A percentile compares a stretch with the other conserved stretches of the same genome.
phyloP scores from a whole-genome alignment of 768 basidiomycete species.

The Lyophyllum decastes region DNA sequence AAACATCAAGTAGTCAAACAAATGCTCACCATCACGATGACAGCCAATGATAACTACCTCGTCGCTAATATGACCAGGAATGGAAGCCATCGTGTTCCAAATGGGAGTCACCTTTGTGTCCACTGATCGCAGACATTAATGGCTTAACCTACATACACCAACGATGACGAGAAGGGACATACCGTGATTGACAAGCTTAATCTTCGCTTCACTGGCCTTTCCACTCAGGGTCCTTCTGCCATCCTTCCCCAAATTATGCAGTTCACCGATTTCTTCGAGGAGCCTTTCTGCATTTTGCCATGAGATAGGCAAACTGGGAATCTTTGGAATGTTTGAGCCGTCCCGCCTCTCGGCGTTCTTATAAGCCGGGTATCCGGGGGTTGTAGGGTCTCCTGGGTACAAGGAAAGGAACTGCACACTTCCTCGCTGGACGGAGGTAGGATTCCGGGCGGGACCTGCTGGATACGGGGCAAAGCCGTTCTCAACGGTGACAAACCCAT shows the following conservation, averaged over 20 bases:
- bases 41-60: constrained; percentile 88
- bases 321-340: constrained; percentile 63
- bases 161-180: constrained; percentile 1
- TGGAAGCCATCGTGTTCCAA: constrained; percentile 85
- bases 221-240: constrained; percentile 46
- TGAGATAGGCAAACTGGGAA: constrained; percentile 89
- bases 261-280: constrained; percentile 53
- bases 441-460: constrained; percentile 85
- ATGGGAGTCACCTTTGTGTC: constrained; percentile 82
- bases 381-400: constrained; percentile 81
- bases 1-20: not conserved
- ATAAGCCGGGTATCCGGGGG: constrained; percentile 88
- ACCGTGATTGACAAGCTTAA: constrained; percentile 62
- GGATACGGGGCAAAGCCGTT: constrained; percentile 84
- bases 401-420: constrained; percentile 71
- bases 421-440: constrained; percentile 82
- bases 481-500: constrained; percentile 72
- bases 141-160: not conserved
- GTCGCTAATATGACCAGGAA: constrained; percentile 81
- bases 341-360: constrained; percentile 68
- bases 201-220: constrained; percentile 43
- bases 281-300: constrained; percentile 80
- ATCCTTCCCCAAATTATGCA: constrained; percentile 26
- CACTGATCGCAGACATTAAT: constrained; percentile 39
- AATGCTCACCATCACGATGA: constrained; percentile 77